Evolutionary conservation across 225 moss, liverwort and hornwort genomes (phyloP).

Genomic region (Asterella californica): DNA sequence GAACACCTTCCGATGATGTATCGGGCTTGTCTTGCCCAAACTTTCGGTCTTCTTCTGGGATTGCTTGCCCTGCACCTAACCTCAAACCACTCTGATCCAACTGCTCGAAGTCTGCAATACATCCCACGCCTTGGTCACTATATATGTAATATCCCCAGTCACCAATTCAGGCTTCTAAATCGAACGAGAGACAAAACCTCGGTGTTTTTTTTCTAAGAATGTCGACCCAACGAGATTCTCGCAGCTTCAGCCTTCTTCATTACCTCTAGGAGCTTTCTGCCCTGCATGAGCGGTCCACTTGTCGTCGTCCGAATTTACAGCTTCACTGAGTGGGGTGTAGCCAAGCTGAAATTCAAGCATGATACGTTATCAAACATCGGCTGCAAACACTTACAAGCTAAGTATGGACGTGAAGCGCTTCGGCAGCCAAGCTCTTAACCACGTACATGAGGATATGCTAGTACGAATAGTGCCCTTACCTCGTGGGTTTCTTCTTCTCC

Average conservation of each 20-base stretch:
- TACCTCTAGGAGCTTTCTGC: not conserved
- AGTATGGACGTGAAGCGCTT: too few relatives aligned
- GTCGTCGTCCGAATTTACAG: not conserved
- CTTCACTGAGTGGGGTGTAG: not conserved
- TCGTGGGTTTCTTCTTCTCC: conserved; percentile 11
- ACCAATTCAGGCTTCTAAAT: not conserved
- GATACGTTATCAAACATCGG: not conserved
- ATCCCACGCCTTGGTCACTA: not conserved
- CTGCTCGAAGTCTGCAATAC: not conserved
- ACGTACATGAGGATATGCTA: too few relatives aligned
- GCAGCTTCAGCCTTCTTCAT: not conserved
- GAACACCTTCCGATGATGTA: not conserved
- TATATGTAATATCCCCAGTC: not conserved
- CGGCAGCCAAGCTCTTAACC: too few relatives aligned
- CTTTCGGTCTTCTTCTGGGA: not conserved
- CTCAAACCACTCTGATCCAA: not conserved
- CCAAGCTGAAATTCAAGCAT: not conserved
- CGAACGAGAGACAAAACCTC: too few relatives aligned
- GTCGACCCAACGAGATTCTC: not conserved
- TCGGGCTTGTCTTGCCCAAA: conserved; percentile 13
- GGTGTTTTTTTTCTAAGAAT: not conserved
- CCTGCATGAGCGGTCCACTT: not conserved
- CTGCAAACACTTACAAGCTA: not conserved
- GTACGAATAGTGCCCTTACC: not conserved
- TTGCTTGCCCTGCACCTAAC: not conserved